phyloP scores from a whole-genome alignment of 2,329 filamentous ascomycete species.

The Rachicladosporium sp. region DNA sequence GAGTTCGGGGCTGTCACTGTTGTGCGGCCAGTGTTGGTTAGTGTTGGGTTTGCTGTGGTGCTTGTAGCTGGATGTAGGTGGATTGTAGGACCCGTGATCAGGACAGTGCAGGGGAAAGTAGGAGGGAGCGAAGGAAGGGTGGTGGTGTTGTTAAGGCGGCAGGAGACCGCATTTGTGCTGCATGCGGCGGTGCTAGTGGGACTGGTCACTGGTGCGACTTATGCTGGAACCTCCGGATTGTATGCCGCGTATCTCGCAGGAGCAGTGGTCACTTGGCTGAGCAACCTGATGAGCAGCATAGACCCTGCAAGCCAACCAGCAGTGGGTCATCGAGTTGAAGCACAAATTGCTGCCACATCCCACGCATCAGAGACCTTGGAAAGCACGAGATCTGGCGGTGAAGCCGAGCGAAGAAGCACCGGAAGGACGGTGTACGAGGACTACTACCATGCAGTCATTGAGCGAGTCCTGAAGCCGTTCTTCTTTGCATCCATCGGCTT shows the following conservation, averaged over 20 bases:
- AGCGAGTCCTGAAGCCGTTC: conserved; percentile 20
- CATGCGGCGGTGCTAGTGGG: conserved; percentile 20
- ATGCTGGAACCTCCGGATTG: conserved; percentile 19
- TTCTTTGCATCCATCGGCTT: conserved; percentile 23
- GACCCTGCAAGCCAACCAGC: conserved; percentile 12
- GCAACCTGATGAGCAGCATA: too few species aligned
- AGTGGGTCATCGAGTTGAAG: too few species aligned
- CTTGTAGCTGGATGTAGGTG: conserved; percentile 20
- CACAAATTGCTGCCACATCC: too few species aligned
- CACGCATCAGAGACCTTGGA: not conserved
- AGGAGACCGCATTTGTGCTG: conserved; percentile 17
- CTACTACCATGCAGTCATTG: conserved; percentile 35
- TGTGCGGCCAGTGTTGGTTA: conserved; percentile 19
- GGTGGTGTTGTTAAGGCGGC: conserved; percentile 12
- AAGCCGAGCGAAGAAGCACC: conserved; percentile 6
- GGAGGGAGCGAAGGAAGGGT: not conserved
- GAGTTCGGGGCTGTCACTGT: conserved; percentile 8
- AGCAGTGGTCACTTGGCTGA: conserved; percentile 17
- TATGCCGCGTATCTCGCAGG: conserved; percentile 23
- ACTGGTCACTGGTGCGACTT: conserved; percentile 20
- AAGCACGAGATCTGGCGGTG: conserved; percentile 16
- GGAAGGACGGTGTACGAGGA: conserved; percentile 5
- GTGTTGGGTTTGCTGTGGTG: conserved; percentile 12
- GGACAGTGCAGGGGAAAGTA: not conserved
- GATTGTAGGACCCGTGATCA: conserved; percentile 24